These are phyloP conservation scores for Ochromonas danica DNA, from an alignment of 108 stramenopile species.

Conservation along the genomic window DNA sequence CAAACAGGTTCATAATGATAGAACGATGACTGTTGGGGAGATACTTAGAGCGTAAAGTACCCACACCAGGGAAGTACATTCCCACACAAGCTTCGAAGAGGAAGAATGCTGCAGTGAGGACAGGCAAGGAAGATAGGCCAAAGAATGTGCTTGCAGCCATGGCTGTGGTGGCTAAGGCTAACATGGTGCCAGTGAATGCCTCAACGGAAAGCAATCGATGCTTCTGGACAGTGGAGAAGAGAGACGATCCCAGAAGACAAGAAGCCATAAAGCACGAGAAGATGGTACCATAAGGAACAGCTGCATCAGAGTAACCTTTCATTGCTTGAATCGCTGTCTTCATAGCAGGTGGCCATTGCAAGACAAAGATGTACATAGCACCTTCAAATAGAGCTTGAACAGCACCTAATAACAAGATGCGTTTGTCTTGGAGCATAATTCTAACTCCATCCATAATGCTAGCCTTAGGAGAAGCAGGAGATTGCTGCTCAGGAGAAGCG, in stretches of 20 bases:
- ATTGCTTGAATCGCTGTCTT: not conserved
- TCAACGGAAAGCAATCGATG: not conserved
- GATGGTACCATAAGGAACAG: conserved; percentile 68
- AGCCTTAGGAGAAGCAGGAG: not conserved
- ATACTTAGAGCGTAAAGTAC: conserved; percentile 87
- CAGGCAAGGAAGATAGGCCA: conserved; percentile 43
- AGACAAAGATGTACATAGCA: conserved; percentile 92
- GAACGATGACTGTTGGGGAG: conserved; percentile 87
- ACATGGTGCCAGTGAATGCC: not conserved
- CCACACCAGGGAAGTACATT: conserved; percentile 91
- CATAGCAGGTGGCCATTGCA: conserved; percentile 90
- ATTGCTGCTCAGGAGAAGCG: not conserved
- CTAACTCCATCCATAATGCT: conserved; percentile 75
- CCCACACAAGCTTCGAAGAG: conserved; percentile 94
- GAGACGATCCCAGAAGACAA: conserved; percentile 77
- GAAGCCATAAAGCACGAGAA: conserved; percentile 92
- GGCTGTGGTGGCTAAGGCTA: conserved; percentile 61
- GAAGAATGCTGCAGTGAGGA: conserved; percentile 75
- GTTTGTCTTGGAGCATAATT: conserved; percentile 69
- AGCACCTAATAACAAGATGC: conserved; percentile 83
- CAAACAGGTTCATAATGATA: conserved; percentile 93
- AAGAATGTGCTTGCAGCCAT: conserved; percentile 57
- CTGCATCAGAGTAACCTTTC: conserved; percentile 19
- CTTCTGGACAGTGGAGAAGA: conserved; percentile 68
- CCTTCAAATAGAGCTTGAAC: conserved; percentile 90